Base-by-base conservation (phyloP, 148 eudicot genomes). In the Heliosperma pusillum region DNA sequence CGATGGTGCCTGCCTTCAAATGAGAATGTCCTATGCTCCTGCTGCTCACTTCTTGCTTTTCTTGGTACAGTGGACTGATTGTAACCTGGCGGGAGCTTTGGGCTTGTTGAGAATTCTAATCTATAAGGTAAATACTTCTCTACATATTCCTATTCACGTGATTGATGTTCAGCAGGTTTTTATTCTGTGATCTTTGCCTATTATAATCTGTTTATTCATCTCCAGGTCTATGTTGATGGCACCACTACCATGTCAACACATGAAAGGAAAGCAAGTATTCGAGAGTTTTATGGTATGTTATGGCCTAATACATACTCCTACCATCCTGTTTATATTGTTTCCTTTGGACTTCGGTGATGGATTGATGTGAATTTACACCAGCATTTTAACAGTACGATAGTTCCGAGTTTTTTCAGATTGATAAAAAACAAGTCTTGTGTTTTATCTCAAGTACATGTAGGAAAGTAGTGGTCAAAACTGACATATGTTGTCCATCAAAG, bases 1-100 rank as follows among this genome's bases (percentile, higher is more conserved):
- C 81, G 98, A 91, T 70, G 98, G 98, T 10, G 95, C 97, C 7
- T 93, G 91, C 61, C 82, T 93, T 73, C 98, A 93, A 78, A 89
- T 93, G 98, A 88, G 98, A 85, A 89, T 93, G 88, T 91, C 98
- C 4, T 93, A 93, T 73, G 90, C 97, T 70, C 97, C 98, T 27
- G 97, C 90, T 52, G 98, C 98, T 13, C 94, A 93, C 72, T 79
- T 93, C 80, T 85, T 93, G 80, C 97, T 93, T 72, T 91, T 93
- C 87, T 82, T 93, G 50, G 95, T 91, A 11, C 98, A 93, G 64
- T 91, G 98, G 98, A 89, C 95, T 10, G 98, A 93, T 66, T 93
- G 97, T 74, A 77, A 90, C 85, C 87, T 93, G 66, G 98, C 97
- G 29, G 98, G 98, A 53, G 91, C 95, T 29, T 89, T 93, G 58